Evolutionary conservation across 345 rosid genomes (phyloP).

Genomic region (Euphorbia lathyris): DNA sequence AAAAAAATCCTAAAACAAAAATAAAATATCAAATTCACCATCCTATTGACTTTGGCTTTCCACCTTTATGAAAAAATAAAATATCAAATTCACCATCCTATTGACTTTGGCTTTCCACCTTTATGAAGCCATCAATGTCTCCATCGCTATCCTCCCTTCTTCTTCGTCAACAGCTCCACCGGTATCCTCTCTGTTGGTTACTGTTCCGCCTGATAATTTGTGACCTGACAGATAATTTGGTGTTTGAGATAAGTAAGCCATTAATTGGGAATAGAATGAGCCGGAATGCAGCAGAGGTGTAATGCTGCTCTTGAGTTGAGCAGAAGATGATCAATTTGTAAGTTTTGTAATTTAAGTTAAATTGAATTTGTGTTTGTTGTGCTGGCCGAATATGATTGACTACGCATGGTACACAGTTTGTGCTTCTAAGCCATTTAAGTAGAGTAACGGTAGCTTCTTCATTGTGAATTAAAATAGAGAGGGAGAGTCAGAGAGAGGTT

Average conservation of each 20-base stretch:
- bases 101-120: slow-evolving; percentile 60
- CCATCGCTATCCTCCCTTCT: slow-evolving; percentile 29
- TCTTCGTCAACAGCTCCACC: slow-evolving; percentile 17
- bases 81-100: too few relatives aligned
- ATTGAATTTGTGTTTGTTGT: neutral
- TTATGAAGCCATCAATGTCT: slow-evolving; percentile 54
- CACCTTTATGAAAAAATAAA: too few relatives aligned
- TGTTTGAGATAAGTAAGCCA: slow-evolving; percentile 40
- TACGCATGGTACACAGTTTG: neutral
- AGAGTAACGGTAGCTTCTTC: too few relatives aligned
- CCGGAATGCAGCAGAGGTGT: slow-evolving; percentile 38
- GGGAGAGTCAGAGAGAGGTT: too few relatives aligned
- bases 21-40: too few relatives aligned
- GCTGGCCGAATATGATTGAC: neutral
- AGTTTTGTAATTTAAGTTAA: slow-evolving; percentile 22
- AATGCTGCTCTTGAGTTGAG: slow-evolving; percentile 53
- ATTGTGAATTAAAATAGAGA: too few relatives aligned
- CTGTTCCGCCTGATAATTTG: slow-evolving; percentile 25
- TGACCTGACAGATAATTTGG: slow-evolving; percentile 39
- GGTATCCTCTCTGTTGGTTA: neutral
- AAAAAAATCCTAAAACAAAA: too few relatives aligned
- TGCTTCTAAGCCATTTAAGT: too few relatives aligned
- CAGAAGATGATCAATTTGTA: slow-evolving; percentile 60
- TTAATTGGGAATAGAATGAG: slow-evolving; percentile 29
- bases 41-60: too few relatives aligned